Evolutionary conservation across 2,329 filamentous ascomycete genomes (phyloP).

Genomic region (Penicillium sp.): DNA sequence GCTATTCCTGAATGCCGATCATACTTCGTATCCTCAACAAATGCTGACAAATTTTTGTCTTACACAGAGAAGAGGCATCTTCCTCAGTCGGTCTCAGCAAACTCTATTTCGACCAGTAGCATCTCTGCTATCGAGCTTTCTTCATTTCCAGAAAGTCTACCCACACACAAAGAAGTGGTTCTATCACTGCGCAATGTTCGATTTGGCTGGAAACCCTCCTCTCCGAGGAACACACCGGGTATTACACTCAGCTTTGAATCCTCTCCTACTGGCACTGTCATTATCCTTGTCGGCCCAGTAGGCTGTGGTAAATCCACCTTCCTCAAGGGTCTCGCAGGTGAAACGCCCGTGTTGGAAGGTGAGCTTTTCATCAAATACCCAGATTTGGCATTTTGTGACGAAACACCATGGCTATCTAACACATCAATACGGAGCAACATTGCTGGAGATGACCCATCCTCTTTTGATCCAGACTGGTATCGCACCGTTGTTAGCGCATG

Average conservation of each 20-base stretch:
- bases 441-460: constrained; percentile 15
- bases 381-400: constrained; percentile 28
- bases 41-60: background rate
- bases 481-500: constrained; percentile 17
- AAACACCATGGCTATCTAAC: constrained; percentile 30
- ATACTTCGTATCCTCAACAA: background rate
- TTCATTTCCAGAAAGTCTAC: background rate
- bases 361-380: constrained; percentile 12
- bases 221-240: background rate
- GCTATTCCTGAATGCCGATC: background rate
- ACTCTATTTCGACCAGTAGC: background rate
- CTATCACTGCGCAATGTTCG: background rate
- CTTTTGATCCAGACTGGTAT: constrained; percentile 19
- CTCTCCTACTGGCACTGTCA: constrained; percentile 28
- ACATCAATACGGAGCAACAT: constrained; percentile 32
- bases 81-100: background rate
- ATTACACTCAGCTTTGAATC: background rate
- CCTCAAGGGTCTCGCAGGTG: constrained; percentile 34
- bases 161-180: background rate
- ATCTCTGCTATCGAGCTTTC: background rate
- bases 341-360: constrained; percentile 21
- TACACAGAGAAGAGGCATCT: background rate
- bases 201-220: background rate
- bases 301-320: constrained; percentile 52
- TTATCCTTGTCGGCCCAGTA: constrained; percentile 47